Base-by-base conservation (phyloP, 2,329 filamentous ascomycete genomes). In the Leptodontidium sp. region DNA sequence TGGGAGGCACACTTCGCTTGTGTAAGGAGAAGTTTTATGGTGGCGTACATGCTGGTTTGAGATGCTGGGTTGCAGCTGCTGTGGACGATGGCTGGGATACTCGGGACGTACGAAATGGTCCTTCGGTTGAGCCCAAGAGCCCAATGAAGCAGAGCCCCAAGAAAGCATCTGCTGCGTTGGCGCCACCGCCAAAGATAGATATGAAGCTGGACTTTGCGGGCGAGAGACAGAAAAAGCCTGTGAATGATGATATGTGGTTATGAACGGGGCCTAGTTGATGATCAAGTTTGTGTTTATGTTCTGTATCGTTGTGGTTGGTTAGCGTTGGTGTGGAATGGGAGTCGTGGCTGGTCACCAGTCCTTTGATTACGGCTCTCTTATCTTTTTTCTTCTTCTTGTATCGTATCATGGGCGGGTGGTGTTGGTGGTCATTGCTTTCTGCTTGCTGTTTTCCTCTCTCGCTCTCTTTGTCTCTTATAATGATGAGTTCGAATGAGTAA, bases 11-110 rank as follows among this genome's bases (percentile, higher is more conserved):
- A 68, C 83, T 98, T 71, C 89, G 96, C 5, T 91, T 95, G 17
- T 98, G 95, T 84, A 99, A 98, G 79, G 94, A 98, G 80, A 98
- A 98, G 79, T 97, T 98, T 79, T 98, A 99, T 78, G 92, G 92
- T 1, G 90, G 92, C 61, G 92, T 99, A 4, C 96, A 99, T 78
- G 93, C 95, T 75, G 93, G 91, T 1, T 84, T 98, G 71, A 89
- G 92, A 65, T 94, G 92, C 7, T 99, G 95, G 94, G 92, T 98
- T 21, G 91, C 90, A 0, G 96, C 95, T 0, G 94, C 93, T 0
- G 86, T 85, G 35, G 94, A 94, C 70, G 96, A 99, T 80, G 92
- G 89, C 57, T 99, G 96, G 95, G 89, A 93, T 62, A 91, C 94
- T 53, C 86, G 87, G 64, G 90, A 91, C 76, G 94, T 98, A 29